These are phyloP conservation scores for Phyllosticta paracitricarpa DNA, from an alignment of 2,329 filamentous ascomycete species.

Conservation along the genomic window DNA sequence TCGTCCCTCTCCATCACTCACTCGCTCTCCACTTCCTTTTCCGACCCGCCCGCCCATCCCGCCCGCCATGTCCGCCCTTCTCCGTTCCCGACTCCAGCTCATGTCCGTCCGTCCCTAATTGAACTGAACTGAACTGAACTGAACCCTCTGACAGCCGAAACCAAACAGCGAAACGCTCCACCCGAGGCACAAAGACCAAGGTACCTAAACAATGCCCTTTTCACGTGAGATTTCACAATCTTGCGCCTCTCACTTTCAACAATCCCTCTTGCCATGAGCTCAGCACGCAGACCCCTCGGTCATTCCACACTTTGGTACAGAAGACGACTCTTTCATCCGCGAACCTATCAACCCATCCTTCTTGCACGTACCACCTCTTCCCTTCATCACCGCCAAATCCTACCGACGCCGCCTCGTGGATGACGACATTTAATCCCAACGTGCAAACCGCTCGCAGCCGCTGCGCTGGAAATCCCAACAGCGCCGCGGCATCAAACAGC, in stretches of 20 bases:
- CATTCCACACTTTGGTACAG: background rate
- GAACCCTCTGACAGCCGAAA: too few relatives aligned
- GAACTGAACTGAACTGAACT: too few relatives aligned
- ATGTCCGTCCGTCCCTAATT: too few relatives aligned
- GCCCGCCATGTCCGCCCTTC: too few relatives aligned
- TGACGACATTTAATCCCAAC: background rate
- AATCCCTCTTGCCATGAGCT: background rate
- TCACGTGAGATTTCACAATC: background rate
- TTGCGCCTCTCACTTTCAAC: too few relatives aligned
- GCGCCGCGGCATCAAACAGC: background rate
- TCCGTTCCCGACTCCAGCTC: too few relatives aligned
- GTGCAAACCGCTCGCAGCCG: background rate
- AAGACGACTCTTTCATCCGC: background rate
- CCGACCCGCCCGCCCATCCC: too few relatives aligned
- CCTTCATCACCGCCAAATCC: background rate
- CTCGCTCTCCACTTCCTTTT: too few relatives aligned
- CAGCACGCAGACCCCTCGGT: background rate
- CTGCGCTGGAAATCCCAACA: background rate
- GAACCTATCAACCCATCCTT: background rate
- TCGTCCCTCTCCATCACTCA: too few relatives aligned
- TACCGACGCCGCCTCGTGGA: background rate
- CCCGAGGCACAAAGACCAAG: too few relatives aligned
- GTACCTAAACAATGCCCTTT: background rate
- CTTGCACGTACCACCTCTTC: background rate
- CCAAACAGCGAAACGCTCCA: too few relatives aligned